These are phyloP conservation scores for Fusarium tuaranense DNA, from an alignment of 2,329 filamentous ascomycete species.

Conservation along the genomic window DNA sequence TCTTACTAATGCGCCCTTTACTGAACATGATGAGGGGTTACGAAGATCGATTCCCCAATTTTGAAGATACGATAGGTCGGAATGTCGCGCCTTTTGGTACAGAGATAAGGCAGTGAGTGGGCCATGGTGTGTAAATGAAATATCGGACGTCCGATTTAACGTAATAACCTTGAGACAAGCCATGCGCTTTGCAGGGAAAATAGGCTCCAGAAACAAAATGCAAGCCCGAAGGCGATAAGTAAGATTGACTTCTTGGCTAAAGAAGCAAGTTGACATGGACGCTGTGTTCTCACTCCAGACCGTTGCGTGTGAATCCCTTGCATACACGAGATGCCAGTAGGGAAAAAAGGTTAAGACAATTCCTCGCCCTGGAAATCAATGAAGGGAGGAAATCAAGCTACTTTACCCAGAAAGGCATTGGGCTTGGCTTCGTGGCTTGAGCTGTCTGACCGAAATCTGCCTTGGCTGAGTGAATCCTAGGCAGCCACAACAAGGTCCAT, in stretches of 20 bases:
- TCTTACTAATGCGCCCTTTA: not conserved
- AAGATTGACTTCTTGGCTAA: not conserved
- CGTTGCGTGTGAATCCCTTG: not conserved
- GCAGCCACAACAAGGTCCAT: slow-evolving; percentile 3
- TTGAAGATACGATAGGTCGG: not conserved
- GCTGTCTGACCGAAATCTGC: slow-evolving; percentile 9
- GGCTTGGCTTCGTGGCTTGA: not conserved
- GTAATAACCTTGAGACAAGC: not conserved
- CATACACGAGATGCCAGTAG: not conserved
- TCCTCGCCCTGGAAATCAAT: not conserved
- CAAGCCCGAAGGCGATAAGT: not conserved
- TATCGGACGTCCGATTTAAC: not conserved
- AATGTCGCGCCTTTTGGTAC: not conserved
- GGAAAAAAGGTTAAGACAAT: not conserved
- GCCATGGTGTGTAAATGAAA: not conserved
- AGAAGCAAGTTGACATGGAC: not conserved
- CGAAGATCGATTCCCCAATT: not conserved
- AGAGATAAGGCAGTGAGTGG: not conserved
- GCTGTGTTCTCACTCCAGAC: not conserved
- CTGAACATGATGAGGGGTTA: not conserved
- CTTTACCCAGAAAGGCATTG: not conserved
- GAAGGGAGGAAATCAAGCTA: not conserved
- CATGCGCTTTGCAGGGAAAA: not conserved
- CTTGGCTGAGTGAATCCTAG: slow-evolving; percentile 13
- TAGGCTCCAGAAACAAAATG: not conserved